Base-by-base conservation (phyloP, 768 basidiomycete genomes). In the Aureoboletus auriporus region DNA sequence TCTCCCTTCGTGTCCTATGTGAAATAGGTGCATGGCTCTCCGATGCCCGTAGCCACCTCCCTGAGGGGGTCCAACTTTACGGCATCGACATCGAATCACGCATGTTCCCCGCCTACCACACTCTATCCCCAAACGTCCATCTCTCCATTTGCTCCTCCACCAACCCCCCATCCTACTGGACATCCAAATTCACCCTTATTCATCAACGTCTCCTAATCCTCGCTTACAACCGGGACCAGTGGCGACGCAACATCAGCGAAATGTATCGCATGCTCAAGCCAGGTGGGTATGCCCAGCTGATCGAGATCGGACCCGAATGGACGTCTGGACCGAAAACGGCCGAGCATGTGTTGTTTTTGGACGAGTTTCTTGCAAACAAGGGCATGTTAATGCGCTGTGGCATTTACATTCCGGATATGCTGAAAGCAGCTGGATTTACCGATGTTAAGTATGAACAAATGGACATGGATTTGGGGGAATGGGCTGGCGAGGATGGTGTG, bases 271-370 rank as follows among this genome's bases (percentile, higher is more conserved):
- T 68, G 1, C 60, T 71, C 31, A 48, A 12, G 2, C 69, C 68
- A 0, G 68, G 69, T 2, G 69, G 69, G 4, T 67, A 60, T 27
- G 56, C 55, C 3, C 70, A 71, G 36, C 51, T 70, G n/a, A 48
- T 63, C 28, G 69, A 71, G 40, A 40, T 31, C n/a, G 56, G 55
- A 2, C 50, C 57, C 31, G 52, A 55, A 16, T 60, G 48, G 52
- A 7, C 29, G 0, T 55, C 55, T 1, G 58, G 61, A 5, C 29
- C 44, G 1, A 53, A 53, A 16, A 57, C 58, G 4, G 49, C 56
- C 0, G 10, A 7, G 10, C 44, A 52, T 5, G 1, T 51, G 10
- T 23, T 54, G 16, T 53, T 57, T 2, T 2, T 55, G 43, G 55
- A 57, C 6, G 50, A 45, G 1, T 52, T 63, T 5, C 2, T 63